Conservation (phyloP, 768 basidiomycete genomes). For the Hortiboletus flavorubellus region DNA sequence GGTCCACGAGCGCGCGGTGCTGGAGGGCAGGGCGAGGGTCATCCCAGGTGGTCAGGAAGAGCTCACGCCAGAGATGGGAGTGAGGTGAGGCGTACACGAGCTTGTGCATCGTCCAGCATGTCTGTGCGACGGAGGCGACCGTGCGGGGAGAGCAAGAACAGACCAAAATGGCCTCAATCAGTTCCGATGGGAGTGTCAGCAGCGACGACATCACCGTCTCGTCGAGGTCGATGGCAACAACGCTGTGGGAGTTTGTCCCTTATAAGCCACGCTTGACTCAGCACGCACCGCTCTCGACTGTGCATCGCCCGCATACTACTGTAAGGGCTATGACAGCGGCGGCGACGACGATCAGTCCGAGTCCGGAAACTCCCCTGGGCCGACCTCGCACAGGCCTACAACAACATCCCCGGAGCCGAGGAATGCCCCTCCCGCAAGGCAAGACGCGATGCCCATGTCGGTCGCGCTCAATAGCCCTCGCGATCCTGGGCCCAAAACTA, state of each 20-base stretch:
- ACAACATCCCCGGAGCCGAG: not conserved
- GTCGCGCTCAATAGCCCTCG: slow-evolving; percentile 9
- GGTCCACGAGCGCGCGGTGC: slow-evolving; percentile 25
- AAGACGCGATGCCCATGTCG: slow-evolving; percentile 6
- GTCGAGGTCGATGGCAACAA: not conserved
- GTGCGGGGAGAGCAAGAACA: slow-evolving; percentile 27
- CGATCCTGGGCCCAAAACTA: slow-evolving; percentile 2
- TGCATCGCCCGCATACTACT: too few species aligned
- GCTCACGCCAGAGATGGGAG: slow-evolving; percentile 44
- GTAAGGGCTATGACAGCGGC: too few species aligned
- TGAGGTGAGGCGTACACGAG: slow-evolving; percentile 36
- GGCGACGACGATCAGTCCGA: too few species aligned
- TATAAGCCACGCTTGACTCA: not conserved
- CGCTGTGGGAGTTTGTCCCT: not conserved
- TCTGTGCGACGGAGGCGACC: slow-evolving; percentile 36
- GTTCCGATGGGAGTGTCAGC: slow-evolving; percentile 36
- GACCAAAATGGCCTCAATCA: slow-evolving; percentile 39
- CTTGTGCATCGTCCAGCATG: slow-evolving; percentile 33
- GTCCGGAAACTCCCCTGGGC: not conserved
- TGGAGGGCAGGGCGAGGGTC: slow-evolving; percentile 40
- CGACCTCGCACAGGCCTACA: not conserved
- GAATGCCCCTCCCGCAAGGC: slow-evolving; percentile 9
- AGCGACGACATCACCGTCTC: not conserved
- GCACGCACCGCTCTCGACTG: not conserved
- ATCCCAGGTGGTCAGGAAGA: slow-evolving; percentile 49